phyloP scores from a whole-genome alignment of 2,329 filamentous ascomycete species.

The Verticillium alfalfae region DNA sequence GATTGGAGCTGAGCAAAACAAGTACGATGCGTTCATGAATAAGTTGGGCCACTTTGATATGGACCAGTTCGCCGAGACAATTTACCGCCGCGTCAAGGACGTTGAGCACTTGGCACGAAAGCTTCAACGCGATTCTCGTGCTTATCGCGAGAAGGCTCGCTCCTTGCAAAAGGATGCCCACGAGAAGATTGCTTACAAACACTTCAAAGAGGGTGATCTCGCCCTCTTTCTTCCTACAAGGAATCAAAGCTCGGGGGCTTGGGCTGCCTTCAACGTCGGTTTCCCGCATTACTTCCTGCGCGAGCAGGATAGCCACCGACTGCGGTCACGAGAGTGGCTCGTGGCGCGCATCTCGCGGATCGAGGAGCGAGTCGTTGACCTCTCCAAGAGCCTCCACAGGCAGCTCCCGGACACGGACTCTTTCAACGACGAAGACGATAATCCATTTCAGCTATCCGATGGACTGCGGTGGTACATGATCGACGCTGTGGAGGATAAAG shows the following conservation, averaged over 20 bases:
- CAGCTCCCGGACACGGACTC: conserved; percentile 40
- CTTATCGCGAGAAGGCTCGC: conserved; percentile 83
- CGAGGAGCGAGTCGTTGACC: conserved; percentile 87
- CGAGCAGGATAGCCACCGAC: conserved; percentile 82
- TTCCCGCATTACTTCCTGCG: conserved; percentile 96
- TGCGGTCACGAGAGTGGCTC: conserved; percentile 89
- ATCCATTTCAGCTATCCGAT: conserved; percentile 94
- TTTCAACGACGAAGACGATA: conserved; percentile 73
- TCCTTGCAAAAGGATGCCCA: conserved; percentile 77
- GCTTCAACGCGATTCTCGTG: conserved; percentile 82
- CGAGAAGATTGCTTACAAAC: conserved; percentile 91
- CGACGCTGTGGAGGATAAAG: conserved; percentile 89
- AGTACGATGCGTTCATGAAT: conserved; percentile 70
- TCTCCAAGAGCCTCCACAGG: conserved; percentile 67
- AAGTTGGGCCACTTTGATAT: conserved; percentile 75
- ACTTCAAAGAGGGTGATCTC: conserved; percentile 95
- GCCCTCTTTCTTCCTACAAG: conserved; percentile 90
- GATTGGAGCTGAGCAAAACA: conserved; percentile 60
- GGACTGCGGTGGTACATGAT: conserved; percentile 94
- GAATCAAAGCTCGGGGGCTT: conserved; percentile 89
- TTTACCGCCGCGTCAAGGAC: conserved; percentile 87
- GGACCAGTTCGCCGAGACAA: conserved; percentile 75
- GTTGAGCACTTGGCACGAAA: conserved; percentile 90
- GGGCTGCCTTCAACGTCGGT: conserved; percentile 97
- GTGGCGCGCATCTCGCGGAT: conserved; percentile 87